A percentile compares a stretch with the other conserved stretches of the same genome.
phyloP scores from a whole-genome alignment of 176 grass and related monocot species.

The Melocanna baccifera region DNA sequence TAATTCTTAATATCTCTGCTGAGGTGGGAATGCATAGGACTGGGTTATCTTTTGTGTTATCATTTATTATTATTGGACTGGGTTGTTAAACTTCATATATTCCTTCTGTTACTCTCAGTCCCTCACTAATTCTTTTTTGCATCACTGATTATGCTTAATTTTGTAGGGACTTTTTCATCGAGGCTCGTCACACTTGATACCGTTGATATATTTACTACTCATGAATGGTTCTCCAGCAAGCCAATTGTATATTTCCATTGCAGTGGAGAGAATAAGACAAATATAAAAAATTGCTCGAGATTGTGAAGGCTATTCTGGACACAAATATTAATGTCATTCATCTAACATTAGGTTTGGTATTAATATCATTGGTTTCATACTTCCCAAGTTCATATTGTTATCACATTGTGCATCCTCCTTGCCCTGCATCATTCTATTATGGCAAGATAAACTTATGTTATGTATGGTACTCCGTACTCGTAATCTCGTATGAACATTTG shows the following conservation, averaged over 20 bases:
- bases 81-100: neutral
- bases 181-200: constrained; percentile 63
- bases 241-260: constrained; percentile 72
- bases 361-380: too few relatives aligned
- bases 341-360: too few relatives aligned
- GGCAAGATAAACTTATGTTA: too few relatives aligned
- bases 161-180: constrained; percentile 50
- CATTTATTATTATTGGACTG: neutral
- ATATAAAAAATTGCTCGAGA: too few relatives aligned
- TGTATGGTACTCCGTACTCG: too few relatives aligned
- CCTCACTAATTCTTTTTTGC: neutral
- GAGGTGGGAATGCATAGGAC: neutral
- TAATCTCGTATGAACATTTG: too few relatives aligned
- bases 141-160: constrained; percentile 28
- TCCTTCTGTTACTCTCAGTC: constrained; percentile 2
- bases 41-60: neutral
- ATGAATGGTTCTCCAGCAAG: constrained; percentile 51
- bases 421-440: too few relatives aligned
- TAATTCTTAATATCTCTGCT: neutral
- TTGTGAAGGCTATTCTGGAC: too few relatives aligned
- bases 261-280: too few relatives aligned
- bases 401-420: too few relatives aligned
- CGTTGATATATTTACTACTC: constrained; percentile 69
- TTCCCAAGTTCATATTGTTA: too few relatives aligned
- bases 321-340: too few relatives aligned